Evolutionary conservation across 805 yeast species (phyloP), one percentile per base, ranked within the genome.

Genomic region (Hanseniaspora nectarophila): DNA sequence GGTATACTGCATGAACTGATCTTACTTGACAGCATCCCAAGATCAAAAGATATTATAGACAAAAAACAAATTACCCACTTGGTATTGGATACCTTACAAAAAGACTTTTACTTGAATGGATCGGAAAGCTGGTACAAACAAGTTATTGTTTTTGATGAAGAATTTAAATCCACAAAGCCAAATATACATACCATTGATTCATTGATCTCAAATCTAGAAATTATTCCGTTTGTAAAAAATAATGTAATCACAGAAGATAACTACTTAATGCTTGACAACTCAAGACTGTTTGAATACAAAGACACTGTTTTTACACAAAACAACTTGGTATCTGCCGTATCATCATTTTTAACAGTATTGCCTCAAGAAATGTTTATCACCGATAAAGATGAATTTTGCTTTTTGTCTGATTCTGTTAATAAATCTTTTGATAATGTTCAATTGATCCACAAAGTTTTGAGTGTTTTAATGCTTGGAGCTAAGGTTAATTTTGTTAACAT

Each of bases 281-380:
- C 72, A 10, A 42, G 64, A 5, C 61, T 70, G n/a, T 58, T 61
- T 13, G 55, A 65, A 23, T 57, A 60, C 15, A 57, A 58, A 10
- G 59, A 67, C 1, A 63, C 67, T 1, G 57, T 66, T 12, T 78
- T 73, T 58, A 72, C 77, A 4, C 81, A 78, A 53, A 66, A 73
- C 54, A 75, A 76, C 56, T 61, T 78, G 38, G 73, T 77, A 4
- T 73, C 81, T 56, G 70, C 78, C 6, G 64, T 74, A 32, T 77
- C 84, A 2, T 70, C 82, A 1, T 67, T 74, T 23, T 66, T 71
- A 4, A 67, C 63, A 35, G 57, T 60, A 0, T 61, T 67, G 13
- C 70, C 73, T 15, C 43, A 66, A 8, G 68, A 62, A 10, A 65
- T 71, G 38, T 75, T 71, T 45, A 45, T 73, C 26, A 59, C 60